These are phyloP conservation scores for Cucumis variabilis DNA, from an alignment of 331 rosid species.

Conservation along the genomic window DNA sequence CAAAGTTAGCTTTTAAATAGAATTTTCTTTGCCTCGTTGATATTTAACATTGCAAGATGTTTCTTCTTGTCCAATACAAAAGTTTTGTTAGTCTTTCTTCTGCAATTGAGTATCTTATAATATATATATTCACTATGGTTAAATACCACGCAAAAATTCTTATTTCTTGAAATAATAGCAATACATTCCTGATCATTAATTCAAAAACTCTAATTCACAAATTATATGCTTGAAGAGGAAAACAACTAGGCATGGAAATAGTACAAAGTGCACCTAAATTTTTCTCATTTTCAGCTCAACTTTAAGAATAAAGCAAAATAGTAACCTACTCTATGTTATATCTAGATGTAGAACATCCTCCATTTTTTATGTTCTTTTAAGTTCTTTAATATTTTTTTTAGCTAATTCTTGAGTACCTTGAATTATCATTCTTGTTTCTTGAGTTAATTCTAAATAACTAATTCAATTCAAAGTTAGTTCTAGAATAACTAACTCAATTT, in stretches of 20 bases:
- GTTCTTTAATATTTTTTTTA: too few relatives aligned
- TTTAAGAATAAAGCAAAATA: not conserved
- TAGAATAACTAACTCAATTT: too few relatives aligned
- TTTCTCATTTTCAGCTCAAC: not conserved
- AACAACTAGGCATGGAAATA: not conserved
- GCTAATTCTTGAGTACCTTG: too few relatives aligned
- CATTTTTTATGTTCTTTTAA: too few relatives aligned
- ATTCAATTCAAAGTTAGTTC: too few relatives aligned
- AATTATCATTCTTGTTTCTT: too few relatives aligned
- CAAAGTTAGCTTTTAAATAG: slow-evolving; percentile 67
- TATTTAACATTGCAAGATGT: slow-evolving; percentile 35
- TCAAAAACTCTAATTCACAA: not conserved
- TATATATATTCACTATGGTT: slow-evolving; percentile 42
- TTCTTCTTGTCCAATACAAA: slow-evolving; percentile 81
- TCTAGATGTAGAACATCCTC: too few relatives aligned
- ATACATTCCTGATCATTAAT: not conserved
- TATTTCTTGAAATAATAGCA: slow-evolving; percentile 1
- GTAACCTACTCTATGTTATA: not conserved
- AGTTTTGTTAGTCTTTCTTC: slow-evolving; percentile 90
- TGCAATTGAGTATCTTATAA: slow-evolving; percentile 90
- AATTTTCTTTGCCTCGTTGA: slow-evolving; percentile 78
- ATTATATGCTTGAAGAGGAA: not conserved
- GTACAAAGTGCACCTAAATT: not conserved
- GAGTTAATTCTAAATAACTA: too few relatives aligned
- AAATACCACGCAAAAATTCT: slow-evolving; percentile 5